A percentile compares a stretch with the other conserved stretches of the same genome.
Evolutionary conservation across 1,284 basidiomycete species (phyloP).

Genomic region (Boletus sp.): DNA sequence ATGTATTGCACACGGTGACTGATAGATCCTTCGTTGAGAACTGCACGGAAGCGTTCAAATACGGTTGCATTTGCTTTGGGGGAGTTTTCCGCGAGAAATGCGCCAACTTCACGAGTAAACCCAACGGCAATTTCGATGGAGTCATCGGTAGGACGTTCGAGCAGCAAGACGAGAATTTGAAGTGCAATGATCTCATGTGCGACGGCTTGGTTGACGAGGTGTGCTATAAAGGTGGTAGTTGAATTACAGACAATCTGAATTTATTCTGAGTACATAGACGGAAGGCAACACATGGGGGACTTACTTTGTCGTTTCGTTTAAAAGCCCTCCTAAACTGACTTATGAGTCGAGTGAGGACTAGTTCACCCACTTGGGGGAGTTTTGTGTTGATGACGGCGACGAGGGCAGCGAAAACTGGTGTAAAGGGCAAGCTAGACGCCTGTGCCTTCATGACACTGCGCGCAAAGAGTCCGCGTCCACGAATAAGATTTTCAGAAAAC

Average conservation of each 20-base stretch:
- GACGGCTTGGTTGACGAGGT: conserved; percentile 94
- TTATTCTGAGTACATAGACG: neutral
- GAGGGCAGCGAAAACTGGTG: conserved; percentile 93
- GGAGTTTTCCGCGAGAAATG: conserved; percentile 90
- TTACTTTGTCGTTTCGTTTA: conserved; percentile 95
- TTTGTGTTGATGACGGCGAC: conserved; percentile 97
- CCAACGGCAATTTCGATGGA: conserved; percentile 98
- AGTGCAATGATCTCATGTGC: conserved; percentile 94
- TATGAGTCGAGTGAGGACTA: conserved; percentile 84
- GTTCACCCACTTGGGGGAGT: conserved; percentile 92
- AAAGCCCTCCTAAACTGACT: conserved; percentile 94
- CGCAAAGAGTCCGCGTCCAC: conserved; percentile 85
- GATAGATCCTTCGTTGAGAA: conserved; percentile 92
- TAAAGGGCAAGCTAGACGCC: conserved; percentile 93
- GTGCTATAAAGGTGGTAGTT: conserved; percentile 93
- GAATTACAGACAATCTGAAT: conserved; percentile 85
- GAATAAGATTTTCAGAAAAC: conserved; percentile 88
- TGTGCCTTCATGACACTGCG: conserved; percentile 98
- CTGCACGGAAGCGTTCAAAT: conserved; percentile 94
- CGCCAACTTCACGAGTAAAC: conserved; percentile 96
- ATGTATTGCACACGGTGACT: conserved; percentile 98
- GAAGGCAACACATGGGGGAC: conserved; percentile 23
- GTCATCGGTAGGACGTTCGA: conserved; percentile 95
- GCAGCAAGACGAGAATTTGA: conserved; percentile 89
- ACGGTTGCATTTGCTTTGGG: conserved; percentile 92